Conservation (phyloP, 2,329 filamentous ascomycete species). For the Colletotrichum salicis region DNA sequence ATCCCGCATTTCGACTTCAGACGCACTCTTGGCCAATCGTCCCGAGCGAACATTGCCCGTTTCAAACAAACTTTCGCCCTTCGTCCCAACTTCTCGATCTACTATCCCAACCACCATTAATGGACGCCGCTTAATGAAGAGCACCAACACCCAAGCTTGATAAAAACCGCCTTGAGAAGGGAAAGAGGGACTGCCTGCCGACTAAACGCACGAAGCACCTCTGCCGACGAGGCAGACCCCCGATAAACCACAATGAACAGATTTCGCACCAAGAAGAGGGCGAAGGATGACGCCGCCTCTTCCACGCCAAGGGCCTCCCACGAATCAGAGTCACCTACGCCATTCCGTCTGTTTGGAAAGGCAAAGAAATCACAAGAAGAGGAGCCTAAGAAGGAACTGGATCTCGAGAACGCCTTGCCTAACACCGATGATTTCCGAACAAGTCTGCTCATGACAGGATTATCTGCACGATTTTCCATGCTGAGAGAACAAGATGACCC, state of each 20-base stretch:
- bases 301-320: conserved; percentile 59
- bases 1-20: conserved; percentile 25
- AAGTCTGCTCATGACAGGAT: conserved; percentile 92
- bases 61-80: conserved; percentile 23
- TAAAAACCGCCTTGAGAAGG: conserved; percentile 17
- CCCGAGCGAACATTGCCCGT: background rate
- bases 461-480: conserved; percentile 97
- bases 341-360: conserved; percentile 67
- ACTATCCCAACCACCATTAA: conserved; percentile 25
- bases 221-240: background rate
- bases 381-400: conserved; percentile 73
- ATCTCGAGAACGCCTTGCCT: conserved; percentile 80
- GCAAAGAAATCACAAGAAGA: conserved; percentile 65
- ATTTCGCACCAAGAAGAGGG: conserved; percentile 79
- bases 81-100: conserved; percentile 15
- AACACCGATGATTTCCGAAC: conserved; percentile 91
- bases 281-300: conserved; percentile 61
- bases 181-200: background rate
- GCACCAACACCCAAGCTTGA: conserved; percentile 11
- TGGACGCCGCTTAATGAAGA: conserved; percentile 32
- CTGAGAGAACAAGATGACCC: conserved; percentile 94
- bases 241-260: conserved; percentile 72
- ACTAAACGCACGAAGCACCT: background rate
- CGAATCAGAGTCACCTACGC: conserved; percentile 63
- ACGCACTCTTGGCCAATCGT: conserved; percentile 24